A percentile compares a stretch with the other conserved stretches of the same genome.
Conservation (phyloP, 1,284 basidiomycete genomes). For the Pyrrhoderma lamaoense region DNA sequence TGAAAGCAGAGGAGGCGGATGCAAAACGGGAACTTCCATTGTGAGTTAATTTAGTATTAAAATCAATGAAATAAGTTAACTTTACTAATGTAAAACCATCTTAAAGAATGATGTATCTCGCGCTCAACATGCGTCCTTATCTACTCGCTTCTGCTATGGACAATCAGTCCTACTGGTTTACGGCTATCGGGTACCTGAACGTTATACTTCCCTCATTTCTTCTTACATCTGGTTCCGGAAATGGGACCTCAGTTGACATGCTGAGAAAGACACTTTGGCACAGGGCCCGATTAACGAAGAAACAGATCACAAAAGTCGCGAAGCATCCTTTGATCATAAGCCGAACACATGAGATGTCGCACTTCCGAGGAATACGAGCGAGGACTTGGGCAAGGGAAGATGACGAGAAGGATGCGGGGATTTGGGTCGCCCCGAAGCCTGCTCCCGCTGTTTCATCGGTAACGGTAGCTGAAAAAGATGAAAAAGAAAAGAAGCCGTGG, state of each 20-base stretch:
- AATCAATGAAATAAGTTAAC: no score
- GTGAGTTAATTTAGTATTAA: slow-evolving; percentile 28
- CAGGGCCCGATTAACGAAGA: slow-evolving; percentile 59
- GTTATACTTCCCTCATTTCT: slow-evolving; percentile 65
- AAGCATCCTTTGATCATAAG: slow-evolving; percentile 55
- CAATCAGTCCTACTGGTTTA: slow-evolving; percentile 65
- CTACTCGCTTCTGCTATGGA: slow-evolving; percentile 35
- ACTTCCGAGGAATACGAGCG: slow-evolving; percentile 49
- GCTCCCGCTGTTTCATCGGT: slow-evolving; percentile 13
- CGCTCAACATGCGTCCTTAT: slow-evolving; percentile 65
- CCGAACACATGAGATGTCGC: slow-evolving; percentile 57
- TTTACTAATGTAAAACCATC: not conserved
- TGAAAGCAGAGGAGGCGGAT: slow-evolving; percentile 29
- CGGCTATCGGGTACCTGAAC: slow-evolving; percentile 76
- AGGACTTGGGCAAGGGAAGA: slow-evolving; percentile 64
- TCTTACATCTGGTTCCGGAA: slow-evolving; percentile 6
- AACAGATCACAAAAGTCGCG: slow-evolving; percentile 54
- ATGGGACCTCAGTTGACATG: slow-evolving; percentile 19
- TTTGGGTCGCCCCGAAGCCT: slow-evolving; percentile 32
- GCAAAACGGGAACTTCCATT: slow-evolving; percentile 40
- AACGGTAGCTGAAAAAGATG: slow-evolving; percentile 6
- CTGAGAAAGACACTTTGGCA: slow-evolving; percentile 57
- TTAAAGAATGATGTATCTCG: slow-evolving; percentile 69
- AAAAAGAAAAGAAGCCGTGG: slow-evolving; percentile 7
- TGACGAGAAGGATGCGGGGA: slow-evolving; percentile 49